Conservation (phyloP, 2,329 filamentous ascomycete genomes). For the Alternaria sp. region DNA sequence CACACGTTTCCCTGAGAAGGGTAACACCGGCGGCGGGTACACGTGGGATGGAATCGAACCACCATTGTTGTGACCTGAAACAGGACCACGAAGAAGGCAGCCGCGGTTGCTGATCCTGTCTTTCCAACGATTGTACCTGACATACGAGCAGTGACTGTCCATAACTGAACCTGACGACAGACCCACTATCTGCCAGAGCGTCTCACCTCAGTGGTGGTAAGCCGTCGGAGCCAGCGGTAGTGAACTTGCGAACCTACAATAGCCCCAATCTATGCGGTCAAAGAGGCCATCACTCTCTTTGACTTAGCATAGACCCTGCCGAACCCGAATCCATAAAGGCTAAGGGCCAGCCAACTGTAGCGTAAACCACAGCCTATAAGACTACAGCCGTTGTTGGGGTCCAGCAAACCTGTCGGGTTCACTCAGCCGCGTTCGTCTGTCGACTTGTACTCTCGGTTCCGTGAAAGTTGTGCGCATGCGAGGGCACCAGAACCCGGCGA, state of each 20-base stretch:
- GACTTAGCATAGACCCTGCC: background rate
- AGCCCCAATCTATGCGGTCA: background rate
- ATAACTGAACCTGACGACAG: background rate
- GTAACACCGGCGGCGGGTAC: background rate
- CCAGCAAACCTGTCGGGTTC: background rate
- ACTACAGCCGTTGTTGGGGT: background rate
- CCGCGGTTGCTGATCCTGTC: background rate
- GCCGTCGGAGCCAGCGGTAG: background rate
- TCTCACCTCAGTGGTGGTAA: background rate
- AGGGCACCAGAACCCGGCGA: background rate
- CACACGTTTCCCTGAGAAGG: background rate
- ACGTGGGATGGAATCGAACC: background rate
- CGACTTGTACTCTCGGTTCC: background rate
- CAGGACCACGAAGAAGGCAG: background rate
- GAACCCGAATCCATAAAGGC: background rate
- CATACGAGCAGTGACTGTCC: background rate
- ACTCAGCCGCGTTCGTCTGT: background rate
- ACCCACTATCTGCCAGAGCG: background rate
- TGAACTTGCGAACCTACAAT: background rate
- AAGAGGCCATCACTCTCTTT: background rate
- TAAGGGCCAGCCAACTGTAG: background rate
- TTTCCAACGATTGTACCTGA: background rate
- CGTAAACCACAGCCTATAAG: background rate
- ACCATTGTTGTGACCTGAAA: background rate
- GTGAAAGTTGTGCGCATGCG: background rate